Percentiles rank a stretch among this genome's conserved stretches.
phyloP scores from a whole-genome alignment of 345 rosid species.

The Ricinus communis region DNA sequence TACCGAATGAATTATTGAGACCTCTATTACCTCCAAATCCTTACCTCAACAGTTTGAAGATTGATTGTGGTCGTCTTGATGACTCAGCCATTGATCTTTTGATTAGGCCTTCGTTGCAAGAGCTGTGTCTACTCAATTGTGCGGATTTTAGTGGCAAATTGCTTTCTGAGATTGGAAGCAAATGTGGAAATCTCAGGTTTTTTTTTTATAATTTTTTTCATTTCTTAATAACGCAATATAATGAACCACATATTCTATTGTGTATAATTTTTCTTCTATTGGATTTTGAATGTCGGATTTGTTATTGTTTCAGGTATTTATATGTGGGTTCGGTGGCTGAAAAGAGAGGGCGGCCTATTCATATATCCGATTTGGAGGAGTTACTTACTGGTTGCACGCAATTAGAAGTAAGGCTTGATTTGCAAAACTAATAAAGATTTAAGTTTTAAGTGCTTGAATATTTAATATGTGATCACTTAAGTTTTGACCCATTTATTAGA shows the following conservation, averaged over 20 bases:
- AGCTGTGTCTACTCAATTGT: slow-evolving; percentile 72
- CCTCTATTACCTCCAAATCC: slow-evolving; percentile 75
- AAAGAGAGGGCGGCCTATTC: slow-evolving; percentile 68
- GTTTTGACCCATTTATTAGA: neutral
- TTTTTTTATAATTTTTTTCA: too few species aligned
- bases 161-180: slow-evolving; percentile 71
- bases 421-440: slow-evolving; percentile 11
- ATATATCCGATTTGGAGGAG: slow-evolving; percentile 69
- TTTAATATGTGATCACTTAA: neutral
- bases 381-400: slow-evolving; percentile 71
- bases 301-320: slow-evolving; percentile 48
- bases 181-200: slow-evolving; percentile 69
- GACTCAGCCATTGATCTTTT: slow-evolving; percentile 58
- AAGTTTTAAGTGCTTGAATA: neutral
- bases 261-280: neutral
- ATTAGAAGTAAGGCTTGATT: slow-evolving; percentile 75
- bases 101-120: slow-evolving; percentile 58
- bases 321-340: slow-evolving; percentile 87
- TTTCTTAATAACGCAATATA: neutral
- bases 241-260: neutral
- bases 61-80: slow-evolving; percentile 70
- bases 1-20: slow-evolving; percentile 52
- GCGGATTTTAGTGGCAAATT: slow-evolving; percentile 70
- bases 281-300: slow-evolving; percentile 20
- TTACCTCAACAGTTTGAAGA: slow-evolving; percentile 62